Percentiles rank a stretch among this genome's conserved stretches.
Conservation (phyloP, 352 stramenopile species). For the Pythium volutum region DNA sequence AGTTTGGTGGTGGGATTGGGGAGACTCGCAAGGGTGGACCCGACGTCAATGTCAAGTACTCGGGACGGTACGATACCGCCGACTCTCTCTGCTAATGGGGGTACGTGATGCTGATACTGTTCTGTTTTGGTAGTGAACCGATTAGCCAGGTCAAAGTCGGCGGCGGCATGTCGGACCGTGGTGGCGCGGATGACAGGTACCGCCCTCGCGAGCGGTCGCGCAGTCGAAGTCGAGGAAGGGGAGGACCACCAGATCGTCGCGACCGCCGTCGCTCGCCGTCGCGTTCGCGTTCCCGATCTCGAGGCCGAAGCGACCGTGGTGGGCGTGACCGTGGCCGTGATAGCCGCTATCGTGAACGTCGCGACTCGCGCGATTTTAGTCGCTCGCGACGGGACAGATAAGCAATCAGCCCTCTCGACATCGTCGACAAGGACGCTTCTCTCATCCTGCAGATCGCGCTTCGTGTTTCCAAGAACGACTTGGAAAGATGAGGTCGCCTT, state of each 20-base stretch:
- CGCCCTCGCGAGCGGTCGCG: conserved; percentile 31
- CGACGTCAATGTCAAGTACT: conserved; percentile 87
- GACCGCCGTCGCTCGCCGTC: conserved; percentile 37
- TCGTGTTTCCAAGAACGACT: not conserved
- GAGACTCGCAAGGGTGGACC: conserved; percentile 77
- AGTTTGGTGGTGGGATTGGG: conserved; percentile 94
- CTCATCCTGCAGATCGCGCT: not conserved
- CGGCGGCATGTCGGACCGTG: conserved; percentile 10
- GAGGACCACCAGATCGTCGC: conserved; percentile 15
- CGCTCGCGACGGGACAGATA: conserved; percentile 25
- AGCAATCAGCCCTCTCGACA: not conserved
- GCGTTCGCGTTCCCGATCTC: conserved; percentile 36
- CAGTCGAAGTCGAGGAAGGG: conserved; percentile 23
- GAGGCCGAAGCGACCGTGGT: conserved; percentile 26
- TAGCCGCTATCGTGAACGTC: conserved; percentile 36
- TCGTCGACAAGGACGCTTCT: too few species aligned
- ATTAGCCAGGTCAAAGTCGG: conserved; percentile 29
- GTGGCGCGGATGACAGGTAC: conserved; percentile 32
- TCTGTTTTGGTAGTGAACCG: conserved; percentile 18
- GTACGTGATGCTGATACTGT: not conserved
- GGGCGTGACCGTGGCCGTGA: conserved; percentile 39
- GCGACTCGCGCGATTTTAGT: conserved; percentile 44
- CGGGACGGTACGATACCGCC: conserved; percentile 40
- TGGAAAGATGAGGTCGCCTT: not conserved
- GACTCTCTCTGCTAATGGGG: not conserved